These are phyloP conservation scores for Craterostigma plantagineum DNA, from an alignment of 257 asterid genomes.

Conservation along the genomic window DNA sequence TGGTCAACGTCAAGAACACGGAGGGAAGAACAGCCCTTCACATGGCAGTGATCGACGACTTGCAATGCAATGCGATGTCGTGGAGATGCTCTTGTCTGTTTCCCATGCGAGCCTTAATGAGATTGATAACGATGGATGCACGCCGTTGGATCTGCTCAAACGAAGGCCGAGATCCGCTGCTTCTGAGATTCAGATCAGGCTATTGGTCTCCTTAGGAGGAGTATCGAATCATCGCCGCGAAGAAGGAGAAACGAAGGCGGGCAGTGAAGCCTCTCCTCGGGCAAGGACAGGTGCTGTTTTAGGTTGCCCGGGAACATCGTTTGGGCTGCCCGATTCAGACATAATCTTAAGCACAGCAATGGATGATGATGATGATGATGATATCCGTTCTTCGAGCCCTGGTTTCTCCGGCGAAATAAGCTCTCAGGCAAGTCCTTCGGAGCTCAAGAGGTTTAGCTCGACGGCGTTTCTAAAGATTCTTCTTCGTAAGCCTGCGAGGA, in stretches of 20 bases:
- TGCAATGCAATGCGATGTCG: slow-evolving; percentile 46
- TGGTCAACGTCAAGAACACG: slow-evolving; percentile 39
- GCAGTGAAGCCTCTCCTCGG: slow-evolving; percentile 32
- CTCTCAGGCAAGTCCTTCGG: no score
- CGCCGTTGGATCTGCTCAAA: slow-evolving; percentile 67
- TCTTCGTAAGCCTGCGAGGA: slow-evolving; percentile 21
- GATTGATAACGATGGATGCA: slow-evolving; percentile 47
- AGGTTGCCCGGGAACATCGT: slow-evolving; percentile 84
- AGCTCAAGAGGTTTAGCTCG: slow-evolving; percentile 4
- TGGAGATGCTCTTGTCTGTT: slow-evolving; percentile 59
- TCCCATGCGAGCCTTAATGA: slow-evolving; percentile 30
- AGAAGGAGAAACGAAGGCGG: slow-evolving; percentile 19
- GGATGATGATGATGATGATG: no score
- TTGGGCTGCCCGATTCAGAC: slow-evolving; percentile 58
- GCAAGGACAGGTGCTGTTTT: slow-evolving; percentile 38
- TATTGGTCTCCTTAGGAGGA: slow-evolving; percentile 64
- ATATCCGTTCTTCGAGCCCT: no score
- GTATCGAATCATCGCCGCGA: slow-evolving; percentile 10
- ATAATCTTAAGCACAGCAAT: slow-evolving; percentile 36
- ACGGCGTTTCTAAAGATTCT: slow-evolving; percentile 34
- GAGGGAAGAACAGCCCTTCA: slow-evolving; percentile 80
- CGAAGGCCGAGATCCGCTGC: slow-evolving; percentile 43
- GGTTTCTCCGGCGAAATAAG: slow-evolving; percentile 42
- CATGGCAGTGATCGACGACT: slow-evolving; percentile 43
- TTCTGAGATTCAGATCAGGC: slow-evolving; percentile 52